phyloP scores from a whole-genome alignment of 2,329 filamentous ascomycete species.

The Verticillium tricorpus region DNA sequence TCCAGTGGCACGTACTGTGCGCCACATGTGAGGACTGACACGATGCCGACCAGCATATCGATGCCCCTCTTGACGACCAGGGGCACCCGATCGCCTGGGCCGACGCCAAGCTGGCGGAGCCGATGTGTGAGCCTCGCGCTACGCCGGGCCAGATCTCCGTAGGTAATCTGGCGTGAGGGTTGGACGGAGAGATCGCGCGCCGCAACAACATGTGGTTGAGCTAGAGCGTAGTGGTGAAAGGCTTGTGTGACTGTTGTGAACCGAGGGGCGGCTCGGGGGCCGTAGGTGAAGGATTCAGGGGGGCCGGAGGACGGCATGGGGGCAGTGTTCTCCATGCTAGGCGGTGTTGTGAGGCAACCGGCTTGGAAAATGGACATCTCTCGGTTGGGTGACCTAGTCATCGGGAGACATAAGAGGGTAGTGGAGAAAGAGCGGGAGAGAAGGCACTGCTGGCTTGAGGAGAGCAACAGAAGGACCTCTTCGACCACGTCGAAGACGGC shows the following conservation, averaged over 20 bases:
- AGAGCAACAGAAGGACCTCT: neutral
- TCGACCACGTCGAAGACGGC: neutral
- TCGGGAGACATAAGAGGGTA: neutral
- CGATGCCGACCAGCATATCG: constrained; percentile 36
- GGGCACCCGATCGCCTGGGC: constrained; percentile 31
- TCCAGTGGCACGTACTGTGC: constrained; percentile 42
- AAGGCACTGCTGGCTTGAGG: neutral
- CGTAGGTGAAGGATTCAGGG: neutral
- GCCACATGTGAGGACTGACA: constrained; percentile 38
- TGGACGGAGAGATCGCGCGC: neutral
- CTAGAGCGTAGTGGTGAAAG: constrained; percentile 26
- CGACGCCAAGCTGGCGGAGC: constrained; percentile 22
- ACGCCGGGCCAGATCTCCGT: constrained; percentile 21
- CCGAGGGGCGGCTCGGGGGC: neutral
- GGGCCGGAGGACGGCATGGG: neutral
- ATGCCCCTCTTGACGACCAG: constrained; percentile 36
- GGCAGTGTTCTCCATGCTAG: neutral
- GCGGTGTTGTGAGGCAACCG: neutral
- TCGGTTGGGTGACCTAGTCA: neutral
- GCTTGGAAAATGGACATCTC: neutral
- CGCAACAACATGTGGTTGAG: constrained; percentile 1
- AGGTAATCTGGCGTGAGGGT: constrained; percentile 19
- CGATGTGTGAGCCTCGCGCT: constrained; percentile 28
- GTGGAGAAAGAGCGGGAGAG: neutral
- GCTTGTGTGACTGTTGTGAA: constrained; percentile 28